These are phyloP conservation scores for Royoungia palumana DNA, from an alignment of 768 basidiomycete genomes.

Conservation along the genomic window DNA sequence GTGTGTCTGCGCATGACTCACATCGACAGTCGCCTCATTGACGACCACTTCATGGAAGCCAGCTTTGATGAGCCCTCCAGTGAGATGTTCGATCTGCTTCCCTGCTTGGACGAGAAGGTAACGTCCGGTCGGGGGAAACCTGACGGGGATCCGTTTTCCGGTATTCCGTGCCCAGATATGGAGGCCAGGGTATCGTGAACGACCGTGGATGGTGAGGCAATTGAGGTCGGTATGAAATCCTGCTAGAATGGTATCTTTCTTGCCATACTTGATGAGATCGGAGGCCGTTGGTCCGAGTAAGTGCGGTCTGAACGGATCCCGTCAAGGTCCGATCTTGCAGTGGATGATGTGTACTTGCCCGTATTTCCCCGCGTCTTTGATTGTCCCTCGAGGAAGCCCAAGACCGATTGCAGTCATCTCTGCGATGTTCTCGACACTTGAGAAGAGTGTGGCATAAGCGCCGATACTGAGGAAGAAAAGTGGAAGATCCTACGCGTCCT, in stretches of 20 bases:
- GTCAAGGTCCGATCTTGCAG: neutral
- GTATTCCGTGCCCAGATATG: constrained; percentile 95
- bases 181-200: constrained; percentile 81
- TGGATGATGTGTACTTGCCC: constrained; percentile 49
- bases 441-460: constrained; percentile 1
- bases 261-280: constrained; percentile 75
- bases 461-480: neutral
- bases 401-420: constrained; percentile 87
- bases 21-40: constrained; percentile 71
- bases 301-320: constrained; percentile 55
- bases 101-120: constrained; percentile 92
- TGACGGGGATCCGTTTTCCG: constrained; percentile 85
- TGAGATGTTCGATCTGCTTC: constrained; percentile 89
- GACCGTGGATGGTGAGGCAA: constrained; percentile 88
- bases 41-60: constrained; percentile 96
- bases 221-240: constrained; percentile 96
- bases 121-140: constrained; percentile 75
- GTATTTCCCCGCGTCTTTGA: constrained; percentile 78
- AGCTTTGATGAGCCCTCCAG: constrained; percentile 82
- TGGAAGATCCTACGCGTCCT: constrained; percentile 61
- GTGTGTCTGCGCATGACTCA: constrained; percentile 29
- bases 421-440: constrained; percentile 80
- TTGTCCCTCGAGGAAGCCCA: constrained; percentile 63
- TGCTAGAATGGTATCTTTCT: constrained; percentile 81
- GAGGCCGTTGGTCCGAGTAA: constrained; percentile 93